Base-by-base conservation (phyloP, 306 rosid species). In the Citrullus colocynthis region DNA sequence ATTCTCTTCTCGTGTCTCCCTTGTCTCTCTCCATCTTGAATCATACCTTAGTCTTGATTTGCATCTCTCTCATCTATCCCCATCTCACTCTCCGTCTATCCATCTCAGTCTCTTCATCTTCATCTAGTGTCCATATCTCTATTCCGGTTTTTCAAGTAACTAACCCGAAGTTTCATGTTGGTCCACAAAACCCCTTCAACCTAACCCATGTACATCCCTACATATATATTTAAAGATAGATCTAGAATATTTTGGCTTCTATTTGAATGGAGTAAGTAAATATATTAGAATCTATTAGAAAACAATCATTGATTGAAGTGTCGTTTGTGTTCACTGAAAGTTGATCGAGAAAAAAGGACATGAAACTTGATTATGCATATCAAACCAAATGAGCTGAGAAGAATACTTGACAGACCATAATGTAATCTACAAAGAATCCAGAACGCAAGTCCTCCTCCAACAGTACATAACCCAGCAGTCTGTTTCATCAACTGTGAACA, bases 391-490 rank as follows among this genome's bases (percentile, higher is more conserved):
- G 9, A 60, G 78, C 21, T 21, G 58, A 48, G 60, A 72, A 72
- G 20, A 28, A 44, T 72, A 72, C 28, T 72, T 24, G 70, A 84
- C 91, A 48, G 48, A 95, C 98, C 98, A 39, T 92, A 92, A 67
- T 95, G 97, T 86, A 95, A 67, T 78, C 96, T 82, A 71, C 97
- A 89, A 59, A 95, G 97, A 78, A 92, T 71, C 97, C 98, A 95
- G 86, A 92, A 92, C 34, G 81, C 90, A 60, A 95, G 84, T 69
- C 86, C 97, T 82, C 98, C 98, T 57, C 96, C 97, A 76, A 95
- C 97, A 64, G 87, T 84, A 73, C 74, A 95, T 72, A 95, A 86
- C 36, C 89, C 97, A 0, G 97, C 98, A 1, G 97, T 92, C 60
- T 95, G 98, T 71, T 91, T 89, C 91, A 84, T 92, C 78, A 95